Evolutionary conservation across 306 rosid species (phyloP), one percentile per base, ranked within the genome.

Genomic region (Senna siamea): DNA sequence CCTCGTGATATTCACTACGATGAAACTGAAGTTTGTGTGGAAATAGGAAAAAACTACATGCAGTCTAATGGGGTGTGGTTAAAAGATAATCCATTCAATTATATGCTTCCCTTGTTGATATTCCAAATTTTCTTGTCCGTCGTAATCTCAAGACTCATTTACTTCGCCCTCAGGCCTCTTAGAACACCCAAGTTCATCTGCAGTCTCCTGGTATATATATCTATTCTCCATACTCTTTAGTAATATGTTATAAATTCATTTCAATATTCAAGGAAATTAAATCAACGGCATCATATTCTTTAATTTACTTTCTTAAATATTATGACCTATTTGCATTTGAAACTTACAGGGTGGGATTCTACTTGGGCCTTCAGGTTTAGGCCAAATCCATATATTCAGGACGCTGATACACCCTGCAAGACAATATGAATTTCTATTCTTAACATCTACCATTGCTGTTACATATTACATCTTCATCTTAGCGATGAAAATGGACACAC

Each of bases 401-500:
- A 14, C 2, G 18, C 18, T 46, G 0, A 2, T 46, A 5, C 13
- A 12, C 51, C 18, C 50, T 11, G 0, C 3, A 44, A 12, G 11
- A 11, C 50, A 44, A 44, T 1, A 0, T 0, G n/a, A 44, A 3
- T 0, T 44, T 0, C 12, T 14, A 3, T 12, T 2, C 6, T 3
- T 46, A 14, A 4, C 18, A 14, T 2, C 76, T 1, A 52, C 32
- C 23, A 2, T 81, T 2, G 79, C 62, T 0, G 37, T 34, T 6
- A 0, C 18, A 2, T 77, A 66, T 68, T 66, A 6, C 3, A 57
- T 77, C 0, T 81, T 81, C 79, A 6, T 73, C 13, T 4, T 19
- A 5, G 17, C 73, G 10, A 11, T 77, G 15, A 81, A 46, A 54
- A 67, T 59, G 66, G 79, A 81, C 7, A 5, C 69, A 11, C 0